Evolutionary conservation across 495 filamentous ascomycete species (phyloP).

Genomic region (Hypoxylon lienhwacheense): DNA sequence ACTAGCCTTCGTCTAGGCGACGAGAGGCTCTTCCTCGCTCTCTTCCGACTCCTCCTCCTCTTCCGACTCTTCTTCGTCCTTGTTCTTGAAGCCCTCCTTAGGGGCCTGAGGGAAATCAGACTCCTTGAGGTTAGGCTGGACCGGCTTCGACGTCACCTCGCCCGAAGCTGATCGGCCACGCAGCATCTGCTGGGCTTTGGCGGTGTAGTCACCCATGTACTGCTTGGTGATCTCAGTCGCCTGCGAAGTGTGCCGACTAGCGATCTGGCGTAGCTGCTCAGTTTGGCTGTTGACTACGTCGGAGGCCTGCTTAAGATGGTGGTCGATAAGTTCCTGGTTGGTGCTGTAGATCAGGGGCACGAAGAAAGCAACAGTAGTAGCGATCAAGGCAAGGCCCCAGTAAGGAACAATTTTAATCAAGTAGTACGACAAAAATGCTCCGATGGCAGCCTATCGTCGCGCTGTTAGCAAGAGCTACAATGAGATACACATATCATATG

Average conservation of each 20-base stretch:
- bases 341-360: constrained; percentile 86
- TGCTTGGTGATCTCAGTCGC: constrained; percentile 76
- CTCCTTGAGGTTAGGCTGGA: constrained; percentile 46
- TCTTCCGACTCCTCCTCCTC: constrained; percentile 38
- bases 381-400: constrained; percentile 86
- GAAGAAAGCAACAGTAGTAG: constrained; percentile 75
- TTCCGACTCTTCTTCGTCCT: constrained; percentile 28
- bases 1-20: constrained; percentile 35
- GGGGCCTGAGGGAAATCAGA: constrained; percentile 67
- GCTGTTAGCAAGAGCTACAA: constrained; percentile 19
- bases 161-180: constrained; percentile 52
- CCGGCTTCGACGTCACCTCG: constrained; percentile 44
- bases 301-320: constrained; percentile 70
- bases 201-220: constrained; percentile 79
- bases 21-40: constrained; percentile 48
- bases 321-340: constrained; percentile 93
- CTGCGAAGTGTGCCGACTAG: constrained; percentile 76
- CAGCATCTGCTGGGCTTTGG: constrained; percentile 77
- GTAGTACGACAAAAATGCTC: constrained; percentile 85
- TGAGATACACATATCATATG: neutral
- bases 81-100: constrained; percentile 40
- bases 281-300: constrained; percentile 81
- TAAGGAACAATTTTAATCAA: constrained; percentile 90
- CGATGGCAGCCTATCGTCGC: constrained; percentile 66
- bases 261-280: constrained; percentile 74